Conservation (phyloP, 805 yeast genomes). For the Schwanniomyces pseudopolymorphus region DNA sequence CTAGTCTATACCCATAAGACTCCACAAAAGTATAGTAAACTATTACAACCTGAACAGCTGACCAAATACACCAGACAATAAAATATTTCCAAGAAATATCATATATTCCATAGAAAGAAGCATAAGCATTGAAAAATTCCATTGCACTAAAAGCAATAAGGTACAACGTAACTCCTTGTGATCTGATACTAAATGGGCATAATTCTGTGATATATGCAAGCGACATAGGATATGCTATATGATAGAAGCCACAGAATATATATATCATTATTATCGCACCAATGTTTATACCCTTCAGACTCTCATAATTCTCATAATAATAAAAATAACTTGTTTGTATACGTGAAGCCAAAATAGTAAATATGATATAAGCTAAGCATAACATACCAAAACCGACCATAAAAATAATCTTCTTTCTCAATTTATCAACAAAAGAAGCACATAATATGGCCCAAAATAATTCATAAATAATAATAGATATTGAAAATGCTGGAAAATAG, state of each 20-base stretch:
- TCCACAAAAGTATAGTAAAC: slow-evolving; percentile 40
- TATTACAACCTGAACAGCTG: slow-evolving; percentile 26
- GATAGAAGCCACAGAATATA: slow-evolving; percentile 1
- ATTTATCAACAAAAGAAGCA: slow-evolving; percentile 15
- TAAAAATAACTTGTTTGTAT: slow-evolving; percentile 15
- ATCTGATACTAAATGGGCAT: slow-evolving; percentile 1
- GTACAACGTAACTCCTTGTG: slow-evolving; percentile 39
- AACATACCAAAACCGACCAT: slow-evolving; percentile 23
- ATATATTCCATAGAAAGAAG: slow-evolving; percentile 40
- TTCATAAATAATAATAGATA: slow-evolving; percentile 48
- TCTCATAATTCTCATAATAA: too few relatives aligned
- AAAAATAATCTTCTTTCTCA: slow-evolving; percentile 27
- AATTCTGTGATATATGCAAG: slow-evolving; percentile 2
- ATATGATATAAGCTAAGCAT: slow-evolving; percentile 20
- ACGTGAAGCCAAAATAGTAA: slow-evolving; percentile 23
- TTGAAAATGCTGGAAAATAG: slow-evolving; percentile 48
- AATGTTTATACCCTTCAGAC: slow-evolving; percentile 9
- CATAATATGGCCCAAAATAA: slow-evolving; percentile 25
- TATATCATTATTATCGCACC: slow-evolving; percentile 2
- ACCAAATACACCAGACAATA: slow-evolving; percentile 35
- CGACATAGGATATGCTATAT: not conserved
- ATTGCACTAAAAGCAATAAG: slow-evolving; percentile 18
- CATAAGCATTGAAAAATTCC: slow-evolving; percentile 27
- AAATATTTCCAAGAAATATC: slow-evolving; percentile 44
- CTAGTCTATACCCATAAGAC: slow-evolving; percentile 42